Base-by-base conservation (phyloP, 1,284 basidiomycete species). In the Boletus smithii region DNA sequence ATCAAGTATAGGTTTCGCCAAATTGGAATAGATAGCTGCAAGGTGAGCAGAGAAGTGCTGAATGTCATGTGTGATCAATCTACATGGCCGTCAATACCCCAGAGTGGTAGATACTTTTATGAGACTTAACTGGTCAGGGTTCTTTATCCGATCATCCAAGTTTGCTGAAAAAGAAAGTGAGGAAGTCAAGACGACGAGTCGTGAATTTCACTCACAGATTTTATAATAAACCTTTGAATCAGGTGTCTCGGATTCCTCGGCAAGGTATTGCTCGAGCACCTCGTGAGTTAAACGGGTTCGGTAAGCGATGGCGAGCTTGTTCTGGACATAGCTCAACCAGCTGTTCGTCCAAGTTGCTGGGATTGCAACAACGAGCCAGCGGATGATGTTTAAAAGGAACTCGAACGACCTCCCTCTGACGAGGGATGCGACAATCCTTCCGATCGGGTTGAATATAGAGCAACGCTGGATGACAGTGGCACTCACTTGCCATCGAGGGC, bases 331-430 rank as follows among this genome's bases (percentile, higher is more conserved):
- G 55, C 85, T 88, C 41, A 98, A 79, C 90, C 94, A 95, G 54
- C 91, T 93, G 66, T 99, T 99, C 24, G 91, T 95, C 79, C 94
- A 95, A 23, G 95, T 97, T 2, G 93, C 92, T 0, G 93, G 93
- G 44, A 97, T 83, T n/a, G 95, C 95, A 30, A 98, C 87, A 13
- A 91, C 72, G 39, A 97, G 77, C 95, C 95, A 99, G 48, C 84
- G 80, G 18, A 87, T 70, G 51, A 99, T 92, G 54, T 97, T 92
- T 51, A 80, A 71, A 44, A 95, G 76, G 72, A 98, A 97, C 44
- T 86, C 75, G 10, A 77, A 61, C 6, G 91, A 84, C 62, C 89
- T 83, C 8, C 89, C 89, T 40, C 93, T 85, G n/a, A 98, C 95
- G 8, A 98, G 80, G 16, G 91, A 91, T 2, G 93, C 92, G 0